Conservation (phyloP, 805 yeast species). For the Zygoascus tannicola region DNA sequence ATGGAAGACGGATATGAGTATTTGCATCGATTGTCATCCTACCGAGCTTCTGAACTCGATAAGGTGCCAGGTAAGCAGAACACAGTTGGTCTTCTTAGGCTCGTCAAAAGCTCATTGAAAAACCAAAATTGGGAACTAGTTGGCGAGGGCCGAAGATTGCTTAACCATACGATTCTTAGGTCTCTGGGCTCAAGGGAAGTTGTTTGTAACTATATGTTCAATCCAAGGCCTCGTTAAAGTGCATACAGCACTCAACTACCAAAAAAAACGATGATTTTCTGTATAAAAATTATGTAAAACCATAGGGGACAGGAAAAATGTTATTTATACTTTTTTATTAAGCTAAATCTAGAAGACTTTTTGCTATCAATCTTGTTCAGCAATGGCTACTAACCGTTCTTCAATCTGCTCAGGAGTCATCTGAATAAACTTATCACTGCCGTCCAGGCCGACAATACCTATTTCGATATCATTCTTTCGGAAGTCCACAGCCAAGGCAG, state of each 20-base stretch:
- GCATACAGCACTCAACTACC: too few species aligned
- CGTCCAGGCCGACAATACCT: slow-evolving; percentile 70
- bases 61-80: slow-evolving; percentile 37
- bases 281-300: not conserved
- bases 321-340: too few species aligned
- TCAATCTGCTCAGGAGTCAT: slow-evolving; percentile 84
- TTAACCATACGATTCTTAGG: slow-evolving; percentile 17
- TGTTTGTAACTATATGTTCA: slow-evolving; percentile 18
- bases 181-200: slow-evolving; percentile 15
- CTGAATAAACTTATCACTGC: slow-evolving; percentile 44
- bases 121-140: slow-evolving; percentile 24
- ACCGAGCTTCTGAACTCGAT: slow-evolving; percentile 24
- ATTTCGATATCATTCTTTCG: slow-evolving; percentile 88
- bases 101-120: slow-evolving; percentile 17
- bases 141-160: slow-evolving; percentile 17
- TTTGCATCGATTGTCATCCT: slow-evolving; percentile 36
- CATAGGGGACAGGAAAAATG: not conserved
- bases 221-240: slow-evolving; percentile 7
- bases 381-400: slow-evolving; percentile 86
- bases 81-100: slow-evolving; percentile 44
- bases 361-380: slow-evolving; percentile 89
- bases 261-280: too few species aligned
- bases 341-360: too few species aligned
- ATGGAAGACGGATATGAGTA: slow-evolving; percentile 43
- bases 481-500: slow-evolving; percentile 85